These are phyloP conservation scores for Vitis labrusca DNA, from an alignment of 164 flowering plant genomes.

Conservation along the genomic window DNA sequence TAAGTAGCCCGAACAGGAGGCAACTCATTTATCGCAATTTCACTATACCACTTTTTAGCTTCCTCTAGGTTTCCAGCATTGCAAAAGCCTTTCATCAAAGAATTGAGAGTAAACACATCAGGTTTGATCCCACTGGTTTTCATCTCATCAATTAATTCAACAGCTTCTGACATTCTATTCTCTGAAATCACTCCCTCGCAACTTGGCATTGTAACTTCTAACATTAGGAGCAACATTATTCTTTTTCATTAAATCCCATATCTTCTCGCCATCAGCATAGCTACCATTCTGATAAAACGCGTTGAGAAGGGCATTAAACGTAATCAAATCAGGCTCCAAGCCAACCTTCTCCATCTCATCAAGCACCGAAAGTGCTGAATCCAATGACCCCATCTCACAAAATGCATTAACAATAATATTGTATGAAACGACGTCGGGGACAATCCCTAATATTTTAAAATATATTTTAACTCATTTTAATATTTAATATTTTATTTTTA, in stretches of 20 bases:
- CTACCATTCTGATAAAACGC: conserved; percentile 24
- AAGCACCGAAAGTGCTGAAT: conserved; percentile 30
- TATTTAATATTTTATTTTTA: too few species aligned
- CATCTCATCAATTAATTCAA: conserved; percentile 36
- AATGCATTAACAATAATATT: conserved; percentile 37
- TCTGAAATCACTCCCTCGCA: conserved; percentile 30
- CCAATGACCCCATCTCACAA: conserved; percentile 38
- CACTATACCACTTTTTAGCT: conserved; percentile 35
- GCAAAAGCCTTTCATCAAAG: conserved; percentile 33
- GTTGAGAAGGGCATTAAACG: conserved; percentile 43
- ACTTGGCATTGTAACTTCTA: conserved; percentile 30
- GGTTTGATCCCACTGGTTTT: conserved; percentile 22
- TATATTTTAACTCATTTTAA: too few species aligned
- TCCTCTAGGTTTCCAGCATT: conserved; percentile 30
- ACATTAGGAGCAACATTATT: conserved; percentile 27
- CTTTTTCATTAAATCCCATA: conserved; percentile 39
- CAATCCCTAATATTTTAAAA: too few species aligned
- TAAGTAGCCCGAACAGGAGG: conserved; percentile 16
- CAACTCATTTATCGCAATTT: conserved; percentile 16
- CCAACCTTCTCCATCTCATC: conserved; percentile 41
- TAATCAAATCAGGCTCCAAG: conserved; percentile 34
- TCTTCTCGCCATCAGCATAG: conserved; percentile 38
- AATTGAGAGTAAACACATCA: conserved; percentile 24
- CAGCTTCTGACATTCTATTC: conserved; percentile 29
- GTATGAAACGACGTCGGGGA: conserved; percentile 40